Conservation (phyloP, 2,329 filamentous ascomycete genomes). For the Ustulina deusta region DNA sequence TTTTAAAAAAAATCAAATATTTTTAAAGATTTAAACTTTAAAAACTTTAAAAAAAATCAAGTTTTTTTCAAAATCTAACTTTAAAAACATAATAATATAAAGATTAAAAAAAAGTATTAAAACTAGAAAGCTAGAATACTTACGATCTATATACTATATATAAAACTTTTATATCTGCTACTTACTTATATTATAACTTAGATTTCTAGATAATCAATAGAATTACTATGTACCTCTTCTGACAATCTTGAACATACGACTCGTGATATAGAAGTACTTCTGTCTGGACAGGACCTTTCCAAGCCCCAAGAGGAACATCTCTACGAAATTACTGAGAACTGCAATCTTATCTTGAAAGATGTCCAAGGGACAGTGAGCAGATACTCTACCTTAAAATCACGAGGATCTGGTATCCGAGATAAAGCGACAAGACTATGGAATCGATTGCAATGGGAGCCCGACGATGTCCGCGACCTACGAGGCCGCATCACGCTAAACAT, state of each 20-base stretch:
- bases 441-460: not conserved
- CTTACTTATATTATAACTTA: too few species aligned
- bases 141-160: too few species aligned
- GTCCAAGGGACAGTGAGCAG: not conserved
- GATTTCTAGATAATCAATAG: too few species aligned
- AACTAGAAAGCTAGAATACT: too few species aligned
- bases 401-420: not conserved
- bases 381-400: not conserved
- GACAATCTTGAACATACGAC: not conserved
- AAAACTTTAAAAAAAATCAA: too few species aligned
- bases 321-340: not conserved
- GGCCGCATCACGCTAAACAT: not conserved
- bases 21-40: too few species aligned
- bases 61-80: too few species aligned
- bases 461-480: constrained; percentile 3
- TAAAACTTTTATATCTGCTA: too few species aligned
- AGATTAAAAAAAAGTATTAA: too few species aligned
- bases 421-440: not conserved
- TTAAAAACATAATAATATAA: too few species aligned
- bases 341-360: not conserved
- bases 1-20: too few species aligned
- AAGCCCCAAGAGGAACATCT: not conserved
- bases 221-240: too few species aligned
- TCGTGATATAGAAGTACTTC: not conserved
- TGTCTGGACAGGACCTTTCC: not conserved